These are phyloP conservation scores for Diutina ranongensis DNA, from an alignment of 1,139 yeast genomes.

Conservation along the genomic window DNA sequence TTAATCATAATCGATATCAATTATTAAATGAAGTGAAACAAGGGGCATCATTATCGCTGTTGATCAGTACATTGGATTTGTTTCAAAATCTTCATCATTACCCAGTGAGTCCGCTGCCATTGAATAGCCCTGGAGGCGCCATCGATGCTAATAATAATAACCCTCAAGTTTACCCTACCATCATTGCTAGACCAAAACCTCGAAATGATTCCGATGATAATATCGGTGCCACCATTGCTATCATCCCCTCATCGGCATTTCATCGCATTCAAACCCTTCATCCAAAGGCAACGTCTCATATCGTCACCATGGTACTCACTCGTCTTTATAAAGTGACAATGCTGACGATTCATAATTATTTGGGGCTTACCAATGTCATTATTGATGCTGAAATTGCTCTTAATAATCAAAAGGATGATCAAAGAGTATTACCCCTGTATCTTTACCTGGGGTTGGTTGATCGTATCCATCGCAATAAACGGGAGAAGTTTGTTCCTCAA, in stretches of 20 bases:
- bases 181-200: constrained; percentile 49
- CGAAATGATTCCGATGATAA: constrained; percentile 8
- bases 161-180: constrained; percentile 29
- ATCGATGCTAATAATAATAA: too few species aligned
- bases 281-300: constrained; percentile 88
- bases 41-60: constrained; percentile 77
- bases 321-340: constrained; percentile 83
- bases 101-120: background rate
- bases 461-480: constrained; percentile 8
- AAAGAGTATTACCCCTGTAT: constrained; percentile 48
- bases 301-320: constrained; percentile 84
- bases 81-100: constrained; percentile 14
- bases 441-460: constrained; percentile 45
- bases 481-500: constrained; percentile 8
- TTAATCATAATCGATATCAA: constrained; percentile 53
- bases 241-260: constrained; percentile 81
- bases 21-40: constrained; percentile 74
- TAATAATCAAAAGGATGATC: constrained; percentile 29
- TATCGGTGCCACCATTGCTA: constrained; percentile 70
- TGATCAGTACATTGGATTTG: constrained; percentile 68
- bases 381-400: constrained; percentile 63
- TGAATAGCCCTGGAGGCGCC: background rate
- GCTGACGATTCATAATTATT: constrained; percentile 77
- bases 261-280: constrained; percentile 58
- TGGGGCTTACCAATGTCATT: constrained; percentile 77